Evolutionary conservation across 371 early-diverging fungal genomes (phyloP).

Genomic region (Paraphysoderma sedebokerense): DNA sequence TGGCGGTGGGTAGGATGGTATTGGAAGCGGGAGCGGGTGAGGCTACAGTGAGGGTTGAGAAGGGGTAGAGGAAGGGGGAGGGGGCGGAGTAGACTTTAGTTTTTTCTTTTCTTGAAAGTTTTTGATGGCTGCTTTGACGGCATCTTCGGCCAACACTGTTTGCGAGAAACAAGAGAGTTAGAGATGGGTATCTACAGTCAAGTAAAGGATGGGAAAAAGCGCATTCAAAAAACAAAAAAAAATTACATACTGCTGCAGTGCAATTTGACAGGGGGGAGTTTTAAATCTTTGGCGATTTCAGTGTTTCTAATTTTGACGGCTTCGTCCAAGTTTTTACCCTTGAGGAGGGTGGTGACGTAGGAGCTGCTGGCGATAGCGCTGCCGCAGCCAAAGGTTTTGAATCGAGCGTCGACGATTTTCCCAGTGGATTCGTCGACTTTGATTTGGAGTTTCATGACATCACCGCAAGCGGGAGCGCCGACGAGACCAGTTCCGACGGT

Average conservation of each 20-base stretch:
- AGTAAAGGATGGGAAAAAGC: background rate
- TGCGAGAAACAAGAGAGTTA: background rate
- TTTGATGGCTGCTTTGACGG: constrained; percentile 90
- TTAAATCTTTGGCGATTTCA: constrained; percentile 91
- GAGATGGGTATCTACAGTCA: background rate
- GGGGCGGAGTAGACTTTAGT: background rate
- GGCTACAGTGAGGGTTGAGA: no score
- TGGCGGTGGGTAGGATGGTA: no score
- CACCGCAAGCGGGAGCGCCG: constrained; percentile 98
- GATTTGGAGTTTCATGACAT: constrained; percentile 98
- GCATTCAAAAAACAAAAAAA: background rate
- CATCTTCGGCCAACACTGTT: constrained; percentile 96
- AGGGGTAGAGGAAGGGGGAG: no score
- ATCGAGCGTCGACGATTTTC: constrained; percentile 89
- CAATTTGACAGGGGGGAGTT: constrained; percentile 94
- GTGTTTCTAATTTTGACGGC: constrained; percentile 88
- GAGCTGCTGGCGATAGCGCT: constrained; percentile 93
- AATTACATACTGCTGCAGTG: constrained; percentile 81
- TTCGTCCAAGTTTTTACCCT: constrained; percentile 81
- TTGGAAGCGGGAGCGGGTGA: no score
- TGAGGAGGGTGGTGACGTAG: constrained; percentile 86
- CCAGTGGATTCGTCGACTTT: constrained; percentile 77
- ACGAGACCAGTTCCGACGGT: constrained; percentile 96
- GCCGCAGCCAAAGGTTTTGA: constrained; percentile 99
- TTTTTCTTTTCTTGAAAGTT: constrained; percentile 31